Conservation (phyloP, 495 filamentous ascomycete species). For the Penicillium verhagenii region DNA sequence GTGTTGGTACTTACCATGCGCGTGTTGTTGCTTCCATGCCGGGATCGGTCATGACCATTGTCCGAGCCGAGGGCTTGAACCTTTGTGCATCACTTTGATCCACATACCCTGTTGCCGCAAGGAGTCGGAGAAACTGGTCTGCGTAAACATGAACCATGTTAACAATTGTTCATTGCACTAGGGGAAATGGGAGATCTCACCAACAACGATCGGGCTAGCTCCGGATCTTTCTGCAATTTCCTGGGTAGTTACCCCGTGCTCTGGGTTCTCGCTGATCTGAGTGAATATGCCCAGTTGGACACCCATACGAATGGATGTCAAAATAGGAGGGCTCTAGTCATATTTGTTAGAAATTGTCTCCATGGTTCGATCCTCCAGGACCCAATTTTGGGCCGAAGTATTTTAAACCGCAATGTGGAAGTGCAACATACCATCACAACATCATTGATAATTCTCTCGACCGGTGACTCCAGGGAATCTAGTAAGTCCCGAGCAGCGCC, state of each 20-base stretch:
- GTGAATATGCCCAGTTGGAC: conserved; percentile 19
- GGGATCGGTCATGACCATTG: conserved; percentile 18
- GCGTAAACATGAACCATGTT: no score
- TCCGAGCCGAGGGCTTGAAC: conserved; percentile 19
- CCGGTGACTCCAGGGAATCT: conserved; percentile 17
- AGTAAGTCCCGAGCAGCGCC: conserved; percentile 5
- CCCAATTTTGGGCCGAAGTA: no score
- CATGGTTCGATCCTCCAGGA: no score
- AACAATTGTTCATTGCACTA: no score
- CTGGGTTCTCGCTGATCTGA: conserved; percentile 4
- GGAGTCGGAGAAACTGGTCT: conserved; percentile 16
- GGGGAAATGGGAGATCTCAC: background rate
- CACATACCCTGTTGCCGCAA: conserved; percentile 15
- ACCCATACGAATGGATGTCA: conserved; percentile 19
- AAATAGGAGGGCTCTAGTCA: conserved; percentile 5
- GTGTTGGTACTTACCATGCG: conserved; percentile 9
- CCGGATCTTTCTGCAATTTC: conserved; percentile 16
- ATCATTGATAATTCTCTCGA: conserved; percentile 18
- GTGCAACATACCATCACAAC: conserved; percentile 14
- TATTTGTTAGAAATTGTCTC: background rate
- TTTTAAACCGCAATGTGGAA: no score
- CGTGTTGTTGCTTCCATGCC: conserved; percentile 14
- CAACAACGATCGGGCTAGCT: conserved; percentile 15
- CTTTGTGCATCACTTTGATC: conserved; percentile 8
- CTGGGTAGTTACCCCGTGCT: conserved; percentile 3